Percentiles rank a stretch among this genome's conserved stretches.
These are phyloP conservation scores for Forsythia suspensa DNA, from an alignment of 257 asterid genomes.

Conservation along the genomic window DNA sequence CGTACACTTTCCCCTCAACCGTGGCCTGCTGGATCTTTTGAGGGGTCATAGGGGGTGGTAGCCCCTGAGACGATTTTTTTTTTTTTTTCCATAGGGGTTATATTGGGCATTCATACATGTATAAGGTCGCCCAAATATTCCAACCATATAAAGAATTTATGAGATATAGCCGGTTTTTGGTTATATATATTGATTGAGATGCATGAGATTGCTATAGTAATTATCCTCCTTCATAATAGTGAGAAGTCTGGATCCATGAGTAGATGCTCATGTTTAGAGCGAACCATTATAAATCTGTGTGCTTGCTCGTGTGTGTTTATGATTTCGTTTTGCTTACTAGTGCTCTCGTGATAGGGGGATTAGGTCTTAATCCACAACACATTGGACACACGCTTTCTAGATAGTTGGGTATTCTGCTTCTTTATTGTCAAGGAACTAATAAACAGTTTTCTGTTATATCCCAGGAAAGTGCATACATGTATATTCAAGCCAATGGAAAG, in stretches of 20 bases:
- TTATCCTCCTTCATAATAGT: neutral
- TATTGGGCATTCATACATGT: neutral
- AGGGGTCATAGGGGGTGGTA: neutral
- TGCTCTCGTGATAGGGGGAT: neutral
- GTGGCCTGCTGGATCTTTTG: neutral
- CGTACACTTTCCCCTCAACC: neutral
- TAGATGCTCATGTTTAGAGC: neutral
- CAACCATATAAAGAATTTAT: neutral
- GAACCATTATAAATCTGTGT: neutral
- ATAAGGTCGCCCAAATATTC: neutral
- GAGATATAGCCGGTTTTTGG: neutral
- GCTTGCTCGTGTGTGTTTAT: neutral
- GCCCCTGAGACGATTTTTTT: neutral
- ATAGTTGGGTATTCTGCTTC: neutral
- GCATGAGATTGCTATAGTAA: neutral
- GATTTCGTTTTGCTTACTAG: neutral
- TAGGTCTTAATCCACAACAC: neutral
- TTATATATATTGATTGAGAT: neutral
- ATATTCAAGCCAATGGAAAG: slow-evolving; percentile 41
- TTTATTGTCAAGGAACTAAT: neutral
- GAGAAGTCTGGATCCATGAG: neutral
- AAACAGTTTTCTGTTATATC: neutral
- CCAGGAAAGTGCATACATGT: slow-evolving; percentile 79
- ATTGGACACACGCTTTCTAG: neutral
- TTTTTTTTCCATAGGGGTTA: neutral